Evolutionary conservation across 78 protist species (phyloP), one percentile per base, ranked within the genome.

Genomic region (Blattamonas nauphoetae): DNA sequence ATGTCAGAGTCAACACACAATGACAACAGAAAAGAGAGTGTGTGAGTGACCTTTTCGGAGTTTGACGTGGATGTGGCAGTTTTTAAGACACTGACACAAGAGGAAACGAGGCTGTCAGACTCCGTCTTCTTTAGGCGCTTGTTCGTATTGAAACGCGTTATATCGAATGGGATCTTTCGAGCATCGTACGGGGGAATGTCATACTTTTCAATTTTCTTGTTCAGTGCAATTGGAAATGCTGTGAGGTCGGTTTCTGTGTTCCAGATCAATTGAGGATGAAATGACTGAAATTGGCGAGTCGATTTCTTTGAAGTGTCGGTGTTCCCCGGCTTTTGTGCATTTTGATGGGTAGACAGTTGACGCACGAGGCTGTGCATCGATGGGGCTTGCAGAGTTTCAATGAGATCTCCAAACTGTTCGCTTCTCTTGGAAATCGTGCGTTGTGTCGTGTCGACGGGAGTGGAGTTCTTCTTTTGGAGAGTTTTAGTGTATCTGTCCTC

Each of bases 171-270:
- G 71, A 55, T 11, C 71, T 21, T 11, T 21, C 38, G 38, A 55
- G 71, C 38, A 21, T 55, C 71, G 21, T 55, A 55, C 71, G 71
- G 71, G 38, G 71, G 71, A 55, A 21, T 11, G 71, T 29, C 71
- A 55, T 55, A 55, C 83, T 79, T 79, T 11, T 79, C 83, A 21
- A 79, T 79, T 11, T 79, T 79, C 83, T 21, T 6, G 83, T 79
- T 79, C 83, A 79, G 4, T 5, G 83, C 83, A 11, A 79, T 79
- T 6, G 83, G 83, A 21, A 32, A 79, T 11, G 21, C 83, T 4
- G 43, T 6, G 41, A 79, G 21, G 83, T 79, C 83, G 43, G 45
- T 79, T 5, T 79, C 83, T 29, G 71, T 21, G 71, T 55, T 55
- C 71, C 71, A 55, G 71, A 55, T 55, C 38, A 55, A n/a, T n/a